A percentile compares a stretch with the other conserved stretches of the same genome.
phyloP scores from a whole-genome alignment of 2,329 filamentous ascomycete genomes.

The Didymella lethalis region DNA sequence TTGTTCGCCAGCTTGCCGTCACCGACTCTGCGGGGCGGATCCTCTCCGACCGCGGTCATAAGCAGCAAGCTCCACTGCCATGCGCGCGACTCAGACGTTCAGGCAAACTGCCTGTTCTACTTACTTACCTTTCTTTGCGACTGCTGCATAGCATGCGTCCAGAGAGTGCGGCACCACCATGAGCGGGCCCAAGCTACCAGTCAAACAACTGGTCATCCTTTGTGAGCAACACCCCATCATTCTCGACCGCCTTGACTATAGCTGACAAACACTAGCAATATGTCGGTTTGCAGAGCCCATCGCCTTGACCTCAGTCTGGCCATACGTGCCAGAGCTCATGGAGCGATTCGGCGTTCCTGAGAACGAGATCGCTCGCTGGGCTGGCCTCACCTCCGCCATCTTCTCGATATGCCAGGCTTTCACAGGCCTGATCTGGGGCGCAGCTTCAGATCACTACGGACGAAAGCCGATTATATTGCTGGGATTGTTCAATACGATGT shows the following conservation, averaged over 20 bases:
- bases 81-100: slow-evolving; percentile 14
- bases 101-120: neutral
- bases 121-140: neutral
- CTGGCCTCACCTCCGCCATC: slow-evolving; percentile 87
- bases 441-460: slow-evolving; percentile 80
- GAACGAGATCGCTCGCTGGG: slow-evolving; percentile 66
- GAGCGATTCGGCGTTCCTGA: slow-evolving; percentile 51
- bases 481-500: slow-evolving; percentile 79
- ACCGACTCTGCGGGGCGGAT: slow-evolving; percentile 26
- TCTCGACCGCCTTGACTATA: neutral
- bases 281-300: slow-evolving; percentile 93
- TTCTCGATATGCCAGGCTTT: slow-evolving; percentile 77
- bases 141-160: slow-evolving; percentile 20
- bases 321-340: slow-evolving; percentile 76
- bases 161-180: slow-evolving; percentile 32
- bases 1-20: slow-evolving; percentile 22
- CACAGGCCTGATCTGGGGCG: slow-evolving; percentile 89
- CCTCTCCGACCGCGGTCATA: slow-evolving; percentile 8
- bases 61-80: slow-evolving; percentile 16
- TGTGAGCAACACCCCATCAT: slow-evolving; percentile 33
- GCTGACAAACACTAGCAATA: slow-evolving; percentile 68
- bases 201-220: slow-evolving; percentile 52
- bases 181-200: slow-evolving; percentile 50
- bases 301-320: slow-evolving; percentile 90
- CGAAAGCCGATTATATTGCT: slow-evolving; percentile 85